Base-by-base conservation (phyloP, 1,284 basidiomycete genomes). In the Singerocomus inundabilis region DNA sequence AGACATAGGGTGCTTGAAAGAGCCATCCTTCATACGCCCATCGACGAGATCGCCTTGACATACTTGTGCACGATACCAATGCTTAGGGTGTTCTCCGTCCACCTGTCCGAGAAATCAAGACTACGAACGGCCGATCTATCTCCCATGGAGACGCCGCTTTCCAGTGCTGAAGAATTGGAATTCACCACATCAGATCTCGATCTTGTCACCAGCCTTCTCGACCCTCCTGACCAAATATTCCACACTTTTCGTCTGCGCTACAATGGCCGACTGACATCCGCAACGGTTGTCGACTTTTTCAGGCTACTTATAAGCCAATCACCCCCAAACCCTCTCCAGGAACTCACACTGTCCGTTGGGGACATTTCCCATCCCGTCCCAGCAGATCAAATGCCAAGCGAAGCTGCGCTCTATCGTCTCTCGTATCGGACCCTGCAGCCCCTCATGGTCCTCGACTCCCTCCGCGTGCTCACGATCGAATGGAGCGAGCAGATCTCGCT, bases 401-500 rank as follows among this genome's bases (percentile, higher is more conserved):
- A 61, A 37, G 46, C 34, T 2, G 29, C 11, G 1, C 39, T 16
- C 5, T 43, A 56, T 42, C 28, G 35, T n/a, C 36, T 62, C 6
- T 46, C 58, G 10, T 59, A 37, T 25, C 15, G 37, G 11, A 46
- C 44, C 1, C 25, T 57, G 10, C 24, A 35, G 9, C 53, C 57
- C 6, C 47, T 59, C 32, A 35, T 13, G 29, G 11, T 6, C 13
- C 25, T 56, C 4, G 7, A 18, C 2, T 53, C 39, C 15, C 48
- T 58, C 29, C 49, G 41, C 24, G 15, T 9, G 6, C 46, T 59
- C 9, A 9, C 3, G 16, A 51, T 59, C 25, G 31, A 46, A 2
- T 60, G 54, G 59, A 44, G 46, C 28, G 49, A 57, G 6, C 57
- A 54, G 30, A 29, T 57, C 6, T 55, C 54, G 12, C 30, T 59